Evolutionary conservation across 1,139 yeast genomes (phyloP).

Genomic region (Yamadazyma atlantica): DNA sequence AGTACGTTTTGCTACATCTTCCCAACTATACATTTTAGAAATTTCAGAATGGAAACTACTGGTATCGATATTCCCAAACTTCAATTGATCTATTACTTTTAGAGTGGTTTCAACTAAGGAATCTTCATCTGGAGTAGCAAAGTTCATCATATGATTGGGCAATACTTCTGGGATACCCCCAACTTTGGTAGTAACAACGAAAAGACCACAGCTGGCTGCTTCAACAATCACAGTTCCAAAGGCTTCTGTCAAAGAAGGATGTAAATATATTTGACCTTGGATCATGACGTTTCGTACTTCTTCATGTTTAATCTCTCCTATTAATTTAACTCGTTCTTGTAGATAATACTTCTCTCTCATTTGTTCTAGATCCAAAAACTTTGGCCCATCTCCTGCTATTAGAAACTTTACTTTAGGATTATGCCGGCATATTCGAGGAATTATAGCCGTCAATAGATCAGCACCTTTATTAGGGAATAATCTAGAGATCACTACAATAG

Average conservation of each 20-base stretch:
- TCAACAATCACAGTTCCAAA: constrained; percentile 97
- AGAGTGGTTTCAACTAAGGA: constrained; percentile 70
- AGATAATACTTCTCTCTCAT: constrained; percentile 86
- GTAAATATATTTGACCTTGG: constrained; percentile 89
- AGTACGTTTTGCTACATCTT: constrained; percentile 81
- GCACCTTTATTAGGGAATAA: constrained; percentile 97
- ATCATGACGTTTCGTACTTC: constrained; percentile 92
- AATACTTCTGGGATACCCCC: constrained; percentile 98
- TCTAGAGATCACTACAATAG: constrained; percentile 89
- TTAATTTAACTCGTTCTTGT: constrained; percentile 82
- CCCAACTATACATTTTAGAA: constrained; percentile 88
- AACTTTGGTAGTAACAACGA: constrained; percentile 92
- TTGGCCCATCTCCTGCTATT: constrained; percentile 97
- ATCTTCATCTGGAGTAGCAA: constrained; percentile 82
- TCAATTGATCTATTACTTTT: constrained; percentile 60
- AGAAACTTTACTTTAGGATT: constrained; percentile 71
- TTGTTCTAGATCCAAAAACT: constrained; percentile 88
- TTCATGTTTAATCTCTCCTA: constrained; percentile 91
- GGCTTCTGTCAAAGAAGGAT: constrained; percentile 94
- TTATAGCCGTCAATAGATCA: constrained; percentile 78
- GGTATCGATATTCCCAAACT: constrained; percentile 64
- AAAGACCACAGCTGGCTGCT: constrained; percentile 94
- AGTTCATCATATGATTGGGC: constrained; percentile 91
- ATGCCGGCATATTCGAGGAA: constrained; percentile 74
- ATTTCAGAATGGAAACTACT: constrained; percentile 76